These are phyloP conservation scores for Lasiosphaeria ovina DNA, from an alignment of 495 filamentous ascomycete species.

Conservation along the genomic window DNA sequence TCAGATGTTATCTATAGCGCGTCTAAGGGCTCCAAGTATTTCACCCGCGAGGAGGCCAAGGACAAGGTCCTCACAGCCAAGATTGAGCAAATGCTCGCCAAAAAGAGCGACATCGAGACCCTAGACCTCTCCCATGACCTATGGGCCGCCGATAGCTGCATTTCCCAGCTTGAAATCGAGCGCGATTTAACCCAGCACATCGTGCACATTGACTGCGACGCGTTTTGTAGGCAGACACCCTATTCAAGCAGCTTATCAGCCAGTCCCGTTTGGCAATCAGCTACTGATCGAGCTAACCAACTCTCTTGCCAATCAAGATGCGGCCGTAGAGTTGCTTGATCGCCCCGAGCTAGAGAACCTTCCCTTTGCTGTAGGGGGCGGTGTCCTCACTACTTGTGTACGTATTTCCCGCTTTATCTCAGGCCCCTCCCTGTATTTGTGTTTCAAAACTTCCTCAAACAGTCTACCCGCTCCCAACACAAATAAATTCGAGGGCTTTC, in stretches of 20 bases:
- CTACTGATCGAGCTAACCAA: not conserved
- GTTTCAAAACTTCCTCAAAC: too few relatives aligned
- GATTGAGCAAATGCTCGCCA: conserved; percentile 74
- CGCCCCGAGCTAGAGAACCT: conserved; percentile 83
- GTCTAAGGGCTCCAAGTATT: conserved; percentile 95
- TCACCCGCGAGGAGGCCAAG: conserved; percentile 81
- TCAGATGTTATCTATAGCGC: conserved; percentile 97
- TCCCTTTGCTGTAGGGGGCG: conserved; percentile 90
- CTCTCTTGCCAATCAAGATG: conserved; percentile 40
- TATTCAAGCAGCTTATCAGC: not conserved
- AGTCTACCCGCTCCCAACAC: too few relatives aligned
- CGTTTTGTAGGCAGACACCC: conserved; percentile 59
- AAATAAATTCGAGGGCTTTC: too few relatives aligned
- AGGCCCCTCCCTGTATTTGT: too few relatives aligned
- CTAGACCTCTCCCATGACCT: conserved; percentile 71
- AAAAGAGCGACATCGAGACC: conserved; percentile 73
- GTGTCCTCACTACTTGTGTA: conserved; percentile 52
- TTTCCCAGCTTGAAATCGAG: conserved; percentile 71
- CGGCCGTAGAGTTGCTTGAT: conserved; percentile 90
- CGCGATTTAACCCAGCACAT: conserved; percentile 82
- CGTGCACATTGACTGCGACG: conserved; percentile 95
- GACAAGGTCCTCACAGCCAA: conserved; percentile 84
- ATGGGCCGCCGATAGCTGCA: conserved; percentile 75
- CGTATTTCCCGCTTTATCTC: not conserved
- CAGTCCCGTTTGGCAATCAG: too few relatives aligned